Conservation (phyloP, 108 stramenopile genomes). For the Seminavis robusta region DNA sequence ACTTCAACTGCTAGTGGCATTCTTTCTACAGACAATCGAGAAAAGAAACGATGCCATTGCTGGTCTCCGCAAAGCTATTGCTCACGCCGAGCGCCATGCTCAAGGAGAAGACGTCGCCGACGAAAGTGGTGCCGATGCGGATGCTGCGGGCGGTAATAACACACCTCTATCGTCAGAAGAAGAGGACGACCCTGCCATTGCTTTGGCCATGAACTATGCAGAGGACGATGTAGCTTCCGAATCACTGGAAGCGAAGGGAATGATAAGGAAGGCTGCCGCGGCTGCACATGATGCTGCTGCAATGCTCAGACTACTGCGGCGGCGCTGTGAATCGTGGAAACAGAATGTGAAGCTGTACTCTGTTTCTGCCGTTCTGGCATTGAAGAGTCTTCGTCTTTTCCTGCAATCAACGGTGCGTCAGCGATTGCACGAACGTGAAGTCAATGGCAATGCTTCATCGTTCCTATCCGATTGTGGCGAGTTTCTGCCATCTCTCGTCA, state of each 20-base stretch:
- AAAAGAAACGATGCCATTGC: slow-evolving; percentile 41
- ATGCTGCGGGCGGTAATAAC: too few species aligned
- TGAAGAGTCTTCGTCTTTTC: slow-evolving; percentile 48
- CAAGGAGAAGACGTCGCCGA: slow-evolving; percentile 15
- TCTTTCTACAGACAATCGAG: slow-evolving; percentile 20
- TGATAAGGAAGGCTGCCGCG: slow-evolving; percentile 81
- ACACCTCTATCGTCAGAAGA: slow-evolving; percentile 32
- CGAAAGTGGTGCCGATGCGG: slow-evolving; percentile 12
- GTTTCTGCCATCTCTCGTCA: slow-evolving; percentile 20
- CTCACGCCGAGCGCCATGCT: slow-evolving; percentile 6
- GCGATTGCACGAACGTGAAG: slow-evolving; percentile 16
- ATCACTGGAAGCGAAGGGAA: slow-evolving; percentile 70
- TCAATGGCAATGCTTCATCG: too few species aligned
- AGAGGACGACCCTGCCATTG: slow-evolving; percentile 61
- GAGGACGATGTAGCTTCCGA: slow-evolving; percentile 48
- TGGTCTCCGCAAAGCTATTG: slow-evolving; percentile 23
- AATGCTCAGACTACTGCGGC: slow-evolving; percentile 39
- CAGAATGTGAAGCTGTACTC: slow-evolving; percentile 58
- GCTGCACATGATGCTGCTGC: slow-evolving; percentile 71
- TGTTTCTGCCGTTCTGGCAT: slow-evolving; percentile 22
- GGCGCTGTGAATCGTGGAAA: slow-evolving; percentile 51
- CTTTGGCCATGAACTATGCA: slow-evolving; percentile 42
- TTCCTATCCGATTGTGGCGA: slow-evolving; percentile 14
- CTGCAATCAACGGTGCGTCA: slow-evolving; percentile 29
- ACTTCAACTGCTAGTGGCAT: slow-evolving; percentile 37